phyloP scores from a whole-genome alignment of 192 early-diverging fungal genomes.

The Mortierella claussenii region DNA sequence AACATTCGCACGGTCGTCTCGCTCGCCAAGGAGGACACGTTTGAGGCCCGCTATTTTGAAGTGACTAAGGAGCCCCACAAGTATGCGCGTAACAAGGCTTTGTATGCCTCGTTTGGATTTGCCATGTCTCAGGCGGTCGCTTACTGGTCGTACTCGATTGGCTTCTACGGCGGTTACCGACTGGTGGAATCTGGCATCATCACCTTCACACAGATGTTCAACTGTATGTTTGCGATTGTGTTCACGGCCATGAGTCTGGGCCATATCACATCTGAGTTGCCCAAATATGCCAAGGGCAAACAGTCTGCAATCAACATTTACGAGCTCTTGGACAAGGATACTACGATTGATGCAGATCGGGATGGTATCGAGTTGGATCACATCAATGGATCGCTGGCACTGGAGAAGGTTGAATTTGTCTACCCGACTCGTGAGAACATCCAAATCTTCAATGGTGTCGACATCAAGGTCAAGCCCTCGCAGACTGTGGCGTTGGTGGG shows the following conservation, averaged over 20 bases:
- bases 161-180: slow-evolving; percentile 79
- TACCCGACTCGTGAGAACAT: slow-evolving; percentile 74
- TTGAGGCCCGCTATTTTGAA: slow-evolving; percentile 70
- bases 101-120: slow-evolving; percentile 75
- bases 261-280: slow-evolving; percentile 74
- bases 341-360: slow-evolving; percentile 71
- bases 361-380: slow-evolving; percentile 41
- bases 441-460: slow-evolving; percentile 69
- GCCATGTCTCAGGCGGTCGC: slow-evolving; percentile 77
- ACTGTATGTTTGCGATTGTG: slow-evolving; percentile 82
- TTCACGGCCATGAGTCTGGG: slow-evolving; percentile 74
- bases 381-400: slow-evolving; percentile 49
- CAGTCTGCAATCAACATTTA: slow-evolving; percentile 79
- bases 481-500: slow-evolving; percentile 90
- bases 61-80: slow-evolving; percentile 77
- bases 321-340: slow-evolving; percentile 74
- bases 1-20: slow-evolving; percentile 90
- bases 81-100: slow-evolving; percentile 70
- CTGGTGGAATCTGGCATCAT: slow-evolving; percentile 64
- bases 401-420: slow-evolving; percentile 62
- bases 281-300: slow-evolving; percentile 82
- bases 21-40: slow-evolving; percentile 76
- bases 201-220: slow-evolving; percentile 64
- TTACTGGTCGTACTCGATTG: slow-evolving; percentile 79
- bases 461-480: slow-evolving; percentile 61